These are phyloP conservation scores for Penicillium frequentans DNA, from an alignment of 2,329 filamentous ascomycete species.

Conservation along the genomic window DNA sequence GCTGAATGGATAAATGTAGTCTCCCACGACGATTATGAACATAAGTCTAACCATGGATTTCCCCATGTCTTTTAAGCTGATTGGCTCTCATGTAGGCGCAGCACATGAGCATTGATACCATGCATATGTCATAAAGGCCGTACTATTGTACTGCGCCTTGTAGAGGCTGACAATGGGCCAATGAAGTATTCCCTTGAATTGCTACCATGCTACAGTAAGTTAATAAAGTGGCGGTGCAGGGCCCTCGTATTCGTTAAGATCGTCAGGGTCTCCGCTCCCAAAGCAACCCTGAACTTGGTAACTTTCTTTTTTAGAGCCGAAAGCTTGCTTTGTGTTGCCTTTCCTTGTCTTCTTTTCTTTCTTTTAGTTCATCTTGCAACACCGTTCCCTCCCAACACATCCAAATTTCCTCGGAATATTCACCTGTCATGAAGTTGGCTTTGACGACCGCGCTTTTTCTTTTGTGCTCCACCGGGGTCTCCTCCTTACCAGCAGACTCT, in stretches of 20 bases:
- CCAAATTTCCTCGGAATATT: neutral
- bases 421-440: slow-evolving; percentile 33
- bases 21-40: too few relatives aligned
- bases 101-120: too few relatives aligned
- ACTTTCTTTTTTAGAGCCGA: neutral
- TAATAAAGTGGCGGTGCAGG: neutral
- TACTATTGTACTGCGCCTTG: neutral
- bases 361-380: neutral
- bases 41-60: too few relatives aligned
- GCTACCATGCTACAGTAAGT: neutral
- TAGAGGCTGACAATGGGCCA: neutral
- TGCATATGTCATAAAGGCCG: neutral
- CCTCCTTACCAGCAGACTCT: slow-evolving; percentile 27
- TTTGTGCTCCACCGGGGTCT: slow-evolving; percentile 29
- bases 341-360: neutral
- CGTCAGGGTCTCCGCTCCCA: neutral
- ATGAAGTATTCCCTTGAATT: too few relatives aligned
- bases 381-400: neutral
- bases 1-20: neutral
- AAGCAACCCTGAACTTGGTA: neutral
- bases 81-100: too few relatives aligned
- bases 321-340: neutral
- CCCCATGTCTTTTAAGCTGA: too few relatives aligned
- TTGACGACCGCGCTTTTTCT: slow-evolving; percentile 28
- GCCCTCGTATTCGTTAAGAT: neutral